Evolutionary conservation across 2,329 filamentous ascomycete genomes (phyloP), one percentile per base, ranked within the genome.

Genomic region (Graphilbum sp.): DNA sequence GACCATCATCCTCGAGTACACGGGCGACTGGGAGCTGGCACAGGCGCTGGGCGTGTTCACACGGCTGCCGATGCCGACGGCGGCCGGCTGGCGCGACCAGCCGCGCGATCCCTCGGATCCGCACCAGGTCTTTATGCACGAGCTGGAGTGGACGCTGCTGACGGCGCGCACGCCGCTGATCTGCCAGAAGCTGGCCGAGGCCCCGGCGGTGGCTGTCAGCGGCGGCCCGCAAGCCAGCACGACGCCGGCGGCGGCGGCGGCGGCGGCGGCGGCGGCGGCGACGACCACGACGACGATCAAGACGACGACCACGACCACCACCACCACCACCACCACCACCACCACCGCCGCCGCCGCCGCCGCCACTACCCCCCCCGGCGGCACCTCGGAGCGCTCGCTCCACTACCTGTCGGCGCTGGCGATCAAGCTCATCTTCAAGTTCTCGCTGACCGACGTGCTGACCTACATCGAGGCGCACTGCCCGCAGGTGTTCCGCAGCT

Each of bases 11-110:
- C 74, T 95, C 32, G 82, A 92, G 46, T 75, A 79, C 44, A 73
- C 86, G 1, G 75, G 75, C 32, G 88, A 96, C 54, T 96, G 88
- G 88, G 88, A 95, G 57, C 65, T 92, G 17, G 81, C 88, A 10
- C 78, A 78, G 46, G 79, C 82, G 1, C 64, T 95, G 6, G 77
- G 81, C 40, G 72, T 95, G 33, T 88, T 81, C 51, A 85, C 85
- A 2, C 85, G 72, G 39, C 62, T 94, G 6, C 69, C 74, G 1
- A 72, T 78, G 43, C 86, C 88, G 1, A 56, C 63, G 27, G 37
- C 34, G 4, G 45, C 56, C 4, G 73, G 82, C 47, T 93, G 86
- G 85, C 56, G 56, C 11, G 52, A 59, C 20, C 67, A 71, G 45
- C 72, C 79, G 23, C 67, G 69, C 30, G 60, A 69, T 30, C 64